These are phyloP conservation scores for Penicillium subrubescens DNA, from an alignment of 495 filamentous ascomycete genomes.

Conservation along the genomic window DNA sequence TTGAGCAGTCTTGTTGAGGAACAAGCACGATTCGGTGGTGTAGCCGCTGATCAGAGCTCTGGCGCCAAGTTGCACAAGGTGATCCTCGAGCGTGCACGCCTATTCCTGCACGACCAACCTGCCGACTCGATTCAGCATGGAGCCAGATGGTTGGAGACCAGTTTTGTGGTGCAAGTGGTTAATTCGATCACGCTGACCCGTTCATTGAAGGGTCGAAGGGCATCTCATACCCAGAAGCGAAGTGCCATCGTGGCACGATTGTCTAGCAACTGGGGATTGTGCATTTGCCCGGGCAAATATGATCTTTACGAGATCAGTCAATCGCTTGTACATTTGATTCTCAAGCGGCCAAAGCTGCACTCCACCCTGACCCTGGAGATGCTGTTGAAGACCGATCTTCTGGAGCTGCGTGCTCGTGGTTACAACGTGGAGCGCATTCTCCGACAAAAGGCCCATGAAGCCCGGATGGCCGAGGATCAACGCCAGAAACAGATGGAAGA, in stretches of 20 bases:
- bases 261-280: constrained; percentile 50
- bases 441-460: constrained; percentile 78
- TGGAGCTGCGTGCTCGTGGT: constrained; percentile 75
- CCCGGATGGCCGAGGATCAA: constrained; percentile 79
- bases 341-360: constrained; percentile 82
- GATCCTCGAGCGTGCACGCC: constrained; percentile 79
- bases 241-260: constrained; percentile 65
- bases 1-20: constrained; percentile 51
- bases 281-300: constrained; percentile 60
- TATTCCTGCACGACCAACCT: constrained; percentile 80
- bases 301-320: constrained; percentile 90
- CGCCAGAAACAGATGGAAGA: constrained; percentile 75
- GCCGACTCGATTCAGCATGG: constrained; percentile 76
- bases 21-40: constrained; percentile 48
- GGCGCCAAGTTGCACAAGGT: constrained; percentile 69
- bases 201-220: constrained; percentile 65
- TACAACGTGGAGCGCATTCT: constrained; percentile 96
- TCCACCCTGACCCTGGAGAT: constrained; percentile 85
- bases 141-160: constrained; percentile 84
- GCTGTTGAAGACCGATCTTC: constrained; percentile 78
- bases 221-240: constrained; percentile 67
- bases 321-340: constrained; percentile 74
- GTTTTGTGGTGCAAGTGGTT: constrained; percentile 76
- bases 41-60: constrained; percentile 53
- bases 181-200: constrained; percentile 71